Base-by-base conservation (phyloP, 495 filamentous ascomycete genomes). In the Lineolata rhizophorae region DNA sequence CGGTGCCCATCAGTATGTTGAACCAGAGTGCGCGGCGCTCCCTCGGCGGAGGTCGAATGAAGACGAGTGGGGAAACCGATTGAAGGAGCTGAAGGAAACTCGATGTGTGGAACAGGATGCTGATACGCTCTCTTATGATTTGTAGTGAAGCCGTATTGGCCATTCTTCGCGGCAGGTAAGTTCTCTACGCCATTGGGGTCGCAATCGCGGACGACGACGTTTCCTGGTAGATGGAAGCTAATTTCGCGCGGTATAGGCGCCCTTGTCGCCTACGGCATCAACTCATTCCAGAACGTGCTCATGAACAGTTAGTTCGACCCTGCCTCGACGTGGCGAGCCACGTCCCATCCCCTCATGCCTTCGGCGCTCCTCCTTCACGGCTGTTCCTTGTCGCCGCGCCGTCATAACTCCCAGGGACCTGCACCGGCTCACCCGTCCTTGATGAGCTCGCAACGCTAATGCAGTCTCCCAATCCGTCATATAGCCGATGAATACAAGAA, bases 141-240 rank as follows among this genome's bases (percentile, higher is more conserved):
- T 46, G 58, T 54, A 95, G 85, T 77, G 60, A 58, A 64, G 61
- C 83, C 84, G 41, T 67, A 90, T 70, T 70, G 65, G 48, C 85
- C 85, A 34, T 95, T 94, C 70, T 90, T 75, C 65, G 60, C 66
- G 60, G 84, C 85, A 51, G 83, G 85, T 95, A 85, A 51, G 82
- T 31, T n/a, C 44, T 33, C 35, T 22, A 19, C 44, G 16, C 15
- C 25, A 22, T 19, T 32, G 8, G 6, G 22, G 22, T 21, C 28
- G 28, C 8, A 30, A 30, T 10, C 15, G 28, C 8, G 8, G 22
- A 12, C 8, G 22, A 25, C 22, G 8, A 25, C 22, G 22, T 25
- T 8, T 25, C 8, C 22, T 25, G 8, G 12, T 25, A 13, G 15
- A 14, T 9, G 8, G 18, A 20, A 5, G 47, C 52, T 62, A 31